Conservation (phyloP, 2,329 filamentous ascomycete species). For the Epichloe coenophiala region DNA sequence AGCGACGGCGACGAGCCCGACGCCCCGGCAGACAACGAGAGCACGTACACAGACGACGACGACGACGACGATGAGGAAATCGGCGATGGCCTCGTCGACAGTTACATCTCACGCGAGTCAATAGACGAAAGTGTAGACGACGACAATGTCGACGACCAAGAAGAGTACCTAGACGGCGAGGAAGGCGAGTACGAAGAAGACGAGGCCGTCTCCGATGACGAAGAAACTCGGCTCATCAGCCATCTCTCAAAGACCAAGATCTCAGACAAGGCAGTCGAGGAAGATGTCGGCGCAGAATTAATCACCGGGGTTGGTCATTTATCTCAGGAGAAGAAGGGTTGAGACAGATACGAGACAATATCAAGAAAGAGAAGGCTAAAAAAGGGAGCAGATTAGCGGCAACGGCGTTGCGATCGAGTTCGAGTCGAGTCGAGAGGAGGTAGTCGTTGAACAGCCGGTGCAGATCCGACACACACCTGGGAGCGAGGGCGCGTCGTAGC, state of each 20-base stretch:
- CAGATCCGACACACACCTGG: conserved; percentile 12
- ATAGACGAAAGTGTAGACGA: conserved; percentile 24
- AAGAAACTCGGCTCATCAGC: conserved; percentile 6
- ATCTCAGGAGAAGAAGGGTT: conserved; percentile 12
- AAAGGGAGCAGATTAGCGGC: conserved; percentile 7
- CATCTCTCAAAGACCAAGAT: conserved; percentile 6
- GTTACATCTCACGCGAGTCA: conserved; percentile 40
- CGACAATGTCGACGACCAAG: conserved; percentile 28
- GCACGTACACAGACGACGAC: conserved; percentile 30
- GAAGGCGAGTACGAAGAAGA: conserved; percentile 29
- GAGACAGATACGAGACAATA: conserved; percentile 22
- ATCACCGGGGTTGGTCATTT: conserved; percentile 47
- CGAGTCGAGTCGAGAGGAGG: background rate
- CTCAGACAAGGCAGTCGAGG: conserved; percentile 14
- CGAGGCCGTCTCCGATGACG: conserved; percentile 10
- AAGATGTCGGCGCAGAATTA: conserved; percentile 40
- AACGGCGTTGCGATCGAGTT: conserved; percentile 3
- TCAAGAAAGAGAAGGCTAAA: conserved; percentile 20
- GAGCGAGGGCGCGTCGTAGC: background rate
- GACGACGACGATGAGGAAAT: conserved; percentile 25
- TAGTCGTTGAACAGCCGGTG: conserved; percentile 13
- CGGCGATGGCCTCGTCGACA: conserved; percentile 34
- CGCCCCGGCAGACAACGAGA: conserved; percentile 30
- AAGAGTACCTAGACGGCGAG: conserved; percentile 26
- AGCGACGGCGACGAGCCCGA: conserved; percentile 54